Evolutionary conservation across 169 alveolate genomes (phyloP), one percentile per base, ranked within the genome.

Genomic region (Toxoplasma gondii): DNA sequence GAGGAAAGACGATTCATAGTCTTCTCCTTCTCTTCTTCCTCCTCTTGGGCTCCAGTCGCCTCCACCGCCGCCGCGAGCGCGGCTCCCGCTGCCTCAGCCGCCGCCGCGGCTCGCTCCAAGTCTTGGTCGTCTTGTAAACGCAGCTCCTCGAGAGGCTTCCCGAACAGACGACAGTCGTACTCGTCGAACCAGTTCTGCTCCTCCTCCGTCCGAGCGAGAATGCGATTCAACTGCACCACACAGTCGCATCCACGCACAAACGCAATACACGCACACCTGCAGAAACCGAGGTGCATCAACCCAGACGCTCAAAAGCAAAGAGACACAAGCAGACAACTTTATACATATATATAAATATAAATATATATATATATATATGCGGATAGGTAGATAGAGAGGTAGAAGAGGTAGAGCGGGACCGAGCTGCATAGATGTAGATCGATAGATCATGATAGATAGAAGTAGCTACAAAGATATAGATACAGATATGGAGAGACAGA

Each of bases 161-260:
- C 43, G 38, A 88, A 88, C 53, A 88, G 92, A 44, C 54, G 36
- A n/a, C 39, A n/a, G 83, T 88, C 92, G 83, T 88, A 88, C 83
- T n/a, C 92, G 84, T 88, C 58, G 41, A 88, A 88, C 92, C 92
- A 88, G 39, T 58, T 45, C n/a, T 45, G 38, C 83, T 88, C 92
- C 83, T 88, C 92, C 83, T 53, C 92, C 29, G 81, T 45, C 64
- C 92, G 81, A 7, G 81, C 69, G 29, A 88, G 29, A 64, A 88
- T 88, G 39, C 92, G 92, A 39, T 88, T 88, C 53, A 88, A 49
- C 92, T 88, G 12, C 4, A 64, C n/a, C n/a, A n/a, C n/a, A n/a
- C n/a, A n/a, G n/a, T n/a, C n/a, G n/a, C n/a, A n/a, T n/a, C n/a
- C n/a, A 17, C 70, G 24, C 24, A 58, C n/a, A 58, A 16, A 58